Percentiles rank a stretch among this genome's conserved stretches.
phyloP scores from a whole-genome alignment of 495 filamentous ascomycete genomes.

The Xylaria palmicola region DNA sequence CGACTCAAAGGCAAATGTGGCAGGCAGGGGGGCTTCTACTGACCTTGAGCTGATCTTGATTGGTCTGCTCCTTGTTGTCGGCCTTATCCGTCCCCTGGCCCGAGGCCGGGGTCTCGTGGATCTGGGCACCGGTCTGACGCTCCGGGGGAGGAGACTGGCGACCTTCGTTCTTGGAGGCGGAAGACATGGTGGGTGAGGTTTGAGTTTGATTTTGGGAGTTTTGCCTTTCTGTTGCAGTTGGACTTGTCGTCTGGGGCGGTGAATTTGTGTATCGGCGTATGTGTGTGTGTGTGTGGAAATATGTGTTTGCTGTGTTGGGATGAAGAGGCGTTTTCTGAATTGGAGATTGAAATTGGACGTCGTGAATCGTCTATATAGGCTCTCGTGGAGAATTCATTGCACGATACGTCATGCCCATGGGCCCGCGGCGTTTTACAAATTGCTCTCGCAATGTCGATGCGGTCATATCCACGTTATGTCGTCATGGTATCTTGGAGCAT shows the following conservation, averaged over 20 bases:
- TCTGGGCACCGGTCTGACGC: constrained; percentile 63
- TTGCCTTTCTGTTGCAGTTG: constrained; percentile 8
- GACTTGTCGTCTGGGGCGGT: no score
- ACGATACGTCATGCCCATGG: constrained; percentile 2
- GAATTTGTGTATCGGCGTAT: no score
- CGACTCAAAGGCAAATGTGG: no score
- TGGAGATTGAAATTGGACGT: no score
- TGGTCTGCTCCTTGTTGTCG: constrained; percentile 49
- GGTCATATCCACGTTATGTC: constrained; percentile 9
- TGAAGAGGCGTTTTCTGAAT: no score
- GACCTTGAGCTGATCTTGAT: constrained; percentile 49
- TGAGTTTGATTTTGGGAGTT: constrained; percentile 21
- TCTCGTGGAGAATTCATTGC: neutral
- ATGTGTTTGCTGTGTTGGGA: no score
- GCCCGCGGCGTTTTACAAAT: no score
- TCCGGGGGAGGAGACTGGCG: constrained; percentile 82
- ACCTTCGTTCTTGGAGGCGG: constrained; percentile 45
- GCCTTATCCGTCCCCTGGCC: constrained; percentile 55
- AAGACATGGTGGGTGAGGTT: constrained; percentile 56
- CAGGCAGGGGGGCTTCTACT: constrained; percentile 3
- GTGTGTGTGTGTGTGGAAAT: no score
- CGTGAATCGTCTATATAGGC: neutral
- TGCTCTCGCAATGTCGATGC: neutral
- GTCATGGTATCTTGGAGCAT: neutral
- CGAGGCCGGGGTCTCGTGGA: constrained; percentile 51